Percentiles rank a stretch among this genome's conserved stretches.
Evolutionary conservation across 2,329 filamentous ascomycete genomes (phyloP).

Genomic region (Nannizziopsis arthrosporioides): DNA sequence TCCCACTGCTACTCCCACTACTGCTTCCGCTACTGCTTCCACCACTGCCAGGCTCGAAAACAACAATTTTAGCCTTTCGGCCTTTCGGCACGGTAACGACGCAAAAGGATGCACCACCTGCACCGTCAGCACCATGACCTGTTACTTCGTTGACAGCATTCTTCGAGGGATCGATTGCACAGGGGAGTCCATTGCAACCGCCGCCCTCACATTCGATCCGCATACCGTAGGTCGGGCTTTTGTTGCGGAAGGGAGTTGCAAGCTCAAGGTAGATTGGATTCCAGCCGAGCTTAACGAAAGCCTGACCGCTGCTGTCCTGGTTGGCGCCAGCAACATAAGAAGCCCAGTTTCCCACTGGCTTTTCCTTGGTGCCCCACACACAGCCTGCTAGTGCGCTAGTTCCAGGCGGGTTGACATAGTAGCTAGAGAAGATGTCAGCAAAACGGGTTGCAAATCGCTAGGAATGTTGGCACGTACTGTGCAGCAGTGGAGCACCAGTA

Average conservation of each 20-base stretch:
- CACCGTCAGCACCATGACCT: conserved; percentile 48
- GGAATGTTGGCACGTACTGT: conserved; percentile 47
- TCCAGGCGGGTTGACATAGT: conserved; percentile 68
- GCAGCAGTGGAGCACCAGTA: conserved; percentile 66
- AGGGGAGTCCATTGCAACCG: conserved; percentile 62
- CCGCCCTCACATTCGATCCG: conserved; percentile 57
- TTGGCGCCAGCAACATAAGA: conserved; percentile 69
- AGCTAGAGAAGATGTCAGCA: conserved; percentile 37
- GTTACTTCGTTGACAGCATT: conserved; percentile 47
- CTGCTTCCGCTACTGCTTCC: conserved; percentile 11
- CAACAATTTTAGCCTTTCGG: conserved; percentile 54
- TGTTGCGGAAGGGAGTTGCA: conserved; percentile 42
- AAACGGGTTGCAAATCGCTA: not conserved
- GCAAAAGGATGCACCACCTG: conserved; percentile 59
- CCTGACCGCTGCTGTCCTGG: conserved; percentile 51
- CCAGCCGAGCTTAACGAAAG: conserved; percentile 64
- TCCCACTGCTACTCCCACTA: no score
- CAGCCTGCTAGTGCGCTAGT: conserved; percentile 50
- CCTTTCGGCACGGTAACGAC: conserved; percentile 64
- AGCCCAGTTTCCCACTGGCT: conserved; percentile 62
- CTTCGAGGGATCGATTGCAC: conserved; percentile 53
- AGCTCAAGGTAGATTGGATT: conserved; percentile 60
- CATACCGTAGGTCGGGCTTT: conserved; percentile 54
- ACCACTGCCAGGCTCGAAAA: conserved; percentile 38
- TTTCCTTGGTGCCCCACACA: conserved; percentile 54